Percentiles rank a stretch among this genome's conserved stretches.
phyloP scores from a whole-genome alignment of 2,329 filamentous ascomycete genomes.

The Fusarium chlamydosporum region DNA sequence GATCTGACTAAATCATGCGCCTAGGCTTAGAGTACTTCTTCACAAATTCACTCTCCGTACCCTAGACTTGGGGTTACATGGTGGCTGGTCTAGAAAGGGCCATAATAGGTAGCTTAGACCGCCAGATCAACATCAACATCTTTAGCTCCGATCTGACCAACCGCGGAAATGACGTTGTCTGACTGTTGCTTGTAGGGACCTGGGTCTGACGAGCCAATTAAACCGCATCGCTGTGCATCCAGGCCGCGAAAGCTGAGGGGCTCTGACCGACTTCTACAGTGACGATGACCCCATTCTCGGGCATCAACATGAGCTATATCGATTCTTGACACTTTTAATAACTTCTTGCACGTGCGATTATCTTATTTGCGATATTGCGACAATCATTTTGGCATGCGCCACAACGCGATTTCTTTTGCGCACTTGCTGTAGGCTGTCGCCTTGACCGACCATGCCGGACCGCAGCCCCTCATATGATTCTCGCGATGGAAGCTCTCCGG shows the following conservation, averaged over 20 bases:
- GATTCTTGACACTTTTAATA: constrained; percentile 15
- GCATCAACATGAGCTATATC: constrained; percentile 35
- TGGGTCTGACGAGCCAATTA: constrained; percentile 38
- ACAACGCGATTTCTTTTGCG: constrained; percentile 8
- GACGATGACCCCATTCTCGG: constrained; percentile 23
- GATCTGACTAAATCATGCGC: too few relatives aligned
- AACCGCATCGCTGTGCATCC: constrained; percentile 29
- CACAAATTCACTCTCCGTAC: background rate
- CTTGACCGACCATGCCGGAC: constrained; percentile 44
- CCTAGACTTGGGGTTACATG: background rate
- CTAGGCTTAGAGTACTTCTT: background rate
- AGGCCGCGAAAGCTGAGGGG: constrained; percentile 45
- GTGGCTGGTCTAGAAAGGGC: background rate
- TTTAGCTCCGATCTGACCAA: constrained; percentile 5
- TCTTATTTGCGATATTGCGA: constrained; percentile 23
- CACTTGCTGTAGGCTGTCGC: constrained; percentile 30
- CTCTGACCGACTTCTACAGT: constrained; percentile 39
- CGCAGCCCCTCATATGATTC: constrained; percentile 44
- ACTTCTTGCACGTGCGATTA: background rate
- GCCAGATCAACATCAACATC: background rate
- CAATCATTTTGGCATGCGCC: constrained; percentile 42
- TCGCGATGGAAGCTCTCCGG: constrained; percentile 43
- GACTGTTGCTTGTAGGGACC: constrained; percentile 40
- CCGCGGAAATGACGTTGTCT: constrained; percentile 35
- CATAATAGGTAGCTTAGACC: background rate